These are phyloP conservation scores for Tetraselmis striata DNA, from an alignment of 139 green algal genomes.

Conservation along the genomic window DNA sequence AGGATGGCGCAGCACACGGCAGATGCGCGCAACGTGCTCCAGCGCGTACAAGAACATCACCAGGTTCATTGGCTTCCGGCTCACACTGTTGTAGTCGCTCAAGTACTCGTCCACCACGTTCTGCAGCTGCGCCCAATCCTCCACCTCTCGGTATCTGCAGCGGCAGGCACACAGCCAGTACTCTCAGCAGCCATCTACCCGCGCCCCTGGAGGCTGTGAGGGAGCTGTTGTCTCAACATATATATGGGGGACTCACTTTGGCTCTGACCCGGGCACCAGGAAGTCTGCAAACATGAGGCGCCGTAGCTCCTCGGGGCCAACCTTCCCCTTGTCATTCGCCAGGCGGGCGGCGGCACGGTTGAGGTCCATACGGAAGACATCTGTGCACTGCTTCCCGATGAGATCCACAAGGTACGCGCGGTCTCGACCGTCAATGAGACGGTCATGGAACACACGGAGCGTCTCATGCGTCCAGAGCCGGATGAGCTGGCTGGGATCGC, in stretches of 20 bases:
- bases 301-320: constrained; percentile 21
- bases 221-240: too few relatives aligned
- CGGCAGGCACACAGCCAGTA: constrained; percentile 19
- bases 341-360: background rate
- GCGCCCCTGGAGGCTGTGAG: too few relatives aligned
- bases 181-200: too few relatives aligned
- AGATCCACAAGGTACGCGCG: constrained; percentile 27
- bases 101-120: constrained; percentile 54
- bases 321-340: background rate
- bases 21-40: constrained; percentile 63
- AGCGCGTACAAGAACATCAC: constrained; percentile 69
- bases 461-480: constrained; percentile 48
- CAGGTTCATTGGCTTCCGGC: constrained; percentile 66
- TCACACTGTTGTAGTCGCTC: constrained; percentile 57
- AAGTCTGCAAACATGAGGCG: constrained; percentile 71
- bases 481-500: constrained; percentile 10
- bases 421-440: constrained; percentile 37
- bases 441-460: constrained; percentile 41
- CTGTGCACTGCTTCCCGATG: constrained; percentile 21
- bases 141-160: background rate
- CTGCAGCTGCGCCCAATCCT: too few relatives aligned
- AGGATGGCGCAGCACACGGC: constrained; percentile 49
- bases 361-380: background rate
- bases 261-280: constrained; percentile 52
- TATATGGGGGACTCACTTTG: background rate